These are phyloP conservation scores for Aspergillus aculeatus DNA, from an alignment of 2,329 filamentous ascomycete species.

Conservation along the genomic window DNA sequence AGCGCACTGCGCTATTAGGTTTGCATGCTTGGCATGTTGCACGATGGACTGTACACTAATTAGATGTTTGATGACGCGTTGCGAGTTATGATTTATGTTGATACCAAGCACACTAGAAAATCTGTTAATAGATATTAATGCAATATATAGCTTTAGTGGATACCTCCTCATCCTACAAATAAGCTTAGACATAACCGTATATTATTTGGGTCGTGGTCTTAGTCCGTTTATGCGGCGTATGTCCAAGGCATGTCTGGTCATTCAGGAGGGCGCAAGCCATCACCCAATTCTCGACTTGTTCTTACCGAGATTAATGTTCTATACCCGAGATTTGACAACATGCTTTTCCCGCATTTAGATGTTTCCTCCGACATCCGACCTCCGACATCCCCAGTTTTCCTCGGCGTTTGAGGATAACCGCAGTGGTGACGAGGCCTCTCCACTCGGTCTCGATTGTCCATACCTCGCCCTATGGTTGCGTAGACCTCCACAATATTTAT, in stretches of 20 bases:
- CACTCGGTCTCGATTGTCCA: background rate
- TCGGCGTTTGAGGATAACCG: background rate
- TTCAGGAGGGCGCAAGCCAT: no score
- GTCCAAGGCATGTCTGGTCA: no score
- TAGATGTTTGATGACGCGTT: background rate
- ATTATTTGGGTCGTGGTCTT: no score
- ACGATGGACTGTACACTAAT: background rate
- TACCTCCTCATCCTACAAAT: no score
- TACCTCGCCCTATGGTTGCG: background rate
- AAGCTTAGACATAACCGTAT: no score
- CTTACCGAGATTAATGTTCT: background rate
- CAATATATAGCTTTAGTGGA: background rate
- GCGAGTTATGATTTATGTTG: background rate
- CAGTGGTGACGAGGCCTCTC: background rate
- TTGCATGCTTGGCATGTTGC: no score
- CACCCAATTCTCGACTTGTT: no score
- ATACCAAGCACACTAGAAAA: background rate
- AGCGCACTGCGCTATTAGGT: background rate
- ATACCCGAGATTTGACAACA: background rate
- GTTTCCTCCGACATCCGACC: background rate
- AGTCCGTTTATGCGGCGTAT: no score
- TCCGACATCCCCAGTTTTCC: background rate
- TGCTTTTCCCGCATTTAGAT: background rate
- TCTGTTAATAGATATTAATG: background rate
- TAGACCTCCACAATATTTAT: background rate